phyloP scores from a whole-genome alignment of 306 rosid species.

The Dryas drummondii region DNA sequence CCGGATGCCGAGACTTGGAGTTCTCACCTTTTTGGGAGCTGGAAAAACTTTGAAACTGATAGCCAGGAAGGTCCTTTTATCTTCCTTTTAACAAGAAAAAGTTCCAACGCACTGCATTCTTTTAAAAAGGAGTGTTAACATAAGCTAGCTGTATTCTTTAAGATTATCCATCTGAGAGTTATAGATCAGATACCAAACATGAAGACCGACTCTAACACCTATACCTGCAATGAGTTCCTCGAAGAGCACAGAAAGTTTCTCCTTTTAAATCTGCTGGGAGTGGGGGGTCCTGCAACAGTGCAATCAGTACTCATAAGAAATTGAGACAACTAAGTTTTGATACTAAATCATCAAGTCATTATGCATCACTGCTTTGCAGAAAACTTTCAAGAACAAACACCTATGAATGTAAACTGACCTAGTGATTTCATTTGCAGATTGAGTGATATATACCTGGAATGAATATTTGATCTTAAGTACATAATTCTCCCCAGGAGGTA shows the following conservation, averaged over 20 bases:
- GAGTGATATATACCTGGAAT: slow-evolving; percentile 57
- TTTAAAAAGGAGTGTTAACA: slow-evolving; percentile 1
- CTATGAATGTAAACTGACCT: slow-evolving; percentile 2
- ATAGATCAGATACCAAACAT: slow-evolving; percentile 23
- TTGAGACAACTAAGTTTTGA: background rate
- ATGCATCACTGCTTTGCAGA: slow-evolving; percentile 4
- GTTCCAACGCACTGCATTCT: slow-evolving; percentile 84
- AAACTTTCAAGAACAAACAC: slow-evolving; percentile 15
- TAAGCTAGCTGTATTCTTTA: background rate
- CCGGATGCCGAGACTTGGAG: slow-evolving; percentile 2
- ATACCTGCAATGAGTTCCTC: slow-evolving; percentile 86
- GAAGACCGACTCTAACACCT: slow-evolving; percentile 10
- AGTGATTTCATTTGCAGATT: slow-evolving; percentile 12
- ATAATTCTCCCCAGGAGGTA: slow-evolving; percentile 77
- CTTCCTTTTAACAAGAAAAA: slow-evolving; percentile 78
- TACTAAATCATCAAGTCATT: background rate
- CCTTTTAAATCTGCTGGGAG: slow-evolving; percentile 79
- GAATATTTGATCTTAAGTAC: slow-evolving; percentile 86
- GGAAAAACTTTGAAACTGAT: slow-evolving; percentile 57
- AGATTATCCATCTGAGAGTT: background rate
- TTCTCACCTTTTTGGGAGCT: slow-evolving; percentile 72
- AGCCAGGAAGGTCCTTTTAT: slow-evolving; percentile 95
- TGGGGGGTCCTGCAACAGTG: slow-evolving; percentile 62
- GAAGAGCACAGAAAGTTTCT: slow-evolving; percentile 62
- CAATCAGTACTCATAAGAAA: slow-evolving; percentile 11